Base-by-base conservation (phyloP, 2,329 filamentous ascomycete genomes). In the Ascochyta fabae region DNA sequence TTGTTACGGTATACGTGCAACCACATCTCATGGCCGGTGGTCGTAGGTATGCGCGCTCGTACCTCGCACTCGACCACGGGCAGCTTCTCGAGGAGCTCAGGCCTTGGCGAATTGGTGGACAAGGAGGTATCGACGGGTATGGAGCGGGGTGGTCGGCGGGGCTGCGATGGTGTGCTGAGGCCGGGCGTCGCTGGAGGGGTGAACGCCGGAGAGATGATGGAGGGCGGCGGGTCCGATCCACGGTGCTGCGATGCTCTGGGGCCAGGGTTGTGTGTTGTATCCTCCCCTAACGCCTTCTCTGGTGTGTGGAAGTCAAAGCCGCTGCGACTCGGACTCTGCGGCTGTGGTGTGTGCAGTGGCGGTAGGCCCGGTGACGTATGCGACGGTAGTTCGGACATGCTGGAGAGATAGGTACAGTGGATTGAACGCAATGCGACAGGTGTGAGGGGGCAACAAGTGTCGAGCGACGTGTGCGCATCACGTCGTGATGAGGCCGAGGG, bases 51-150 rank as follows among this genome's bases (percentile, higher is more conserved):
- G 50, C 95, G 88, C 16, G 95, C 95, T 64, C 95, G 89, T 44
- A 98, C 95, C 62, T 96, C 87, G 79, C 95, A 99, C 73, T 91
- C 88, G n/a, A 99, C 94, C 23, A 90, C 79, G 7, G 94, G 95
- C 1, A 98, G 81, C 13, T 82, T 85, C 62, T 89, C 82, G 6
- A 97, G 84, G 22, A 96, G 81, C 56, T 86, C 87, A 0, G 92
- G 91, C 29, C 84, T 87, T 88, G 47, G 80, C 78, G 56, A 70
- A 41, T 59, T 61, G 59, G 60, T 71, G 60, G 58, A 46, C 16
- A 59, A 31, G 24, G 75, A 73, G 19, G 70, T 68, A 47, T 78
- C 77, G 29, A 82, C 77, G 4, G 79, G 78, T 27, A 79, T 75
- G 16, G 78, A 80, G 64, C 66, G 67, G 29, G 74, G 70, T 7